Evolutionary conservation across 306 rosid species (phyloP), one percentile per base, ranked within the genome.

Genomic region (Cucumis melo): DNA sequence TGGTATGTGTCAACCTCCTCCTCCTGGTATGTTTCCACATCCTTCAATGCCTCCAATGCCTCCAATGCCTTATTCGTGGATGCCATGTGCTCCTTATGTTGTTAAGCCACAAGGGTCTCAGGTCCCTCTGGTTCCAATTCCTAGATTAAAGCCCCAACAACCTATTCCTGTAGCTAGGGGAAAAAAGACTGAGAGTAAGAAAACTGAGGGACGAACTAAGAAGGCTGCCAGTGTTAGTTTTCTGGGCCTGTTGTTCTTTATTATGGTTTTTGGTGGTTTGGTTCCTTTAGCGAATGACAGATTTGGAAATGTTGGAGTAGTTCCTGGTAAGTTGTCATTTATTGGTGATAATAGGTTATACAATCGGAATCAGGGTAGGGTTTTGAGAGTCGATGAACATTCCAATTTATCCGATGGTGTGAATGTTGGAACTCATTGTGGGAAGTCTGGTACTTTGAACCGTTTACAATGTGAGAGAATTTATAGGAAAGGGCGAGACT

Each of bases 201-300:
- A 88, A 81, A 66, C 20, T 76, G 92, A 87, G 83, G 92, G 88
- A 81, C 89, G 86, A 77, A 87, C 98, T 77, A 95, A 90, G 90
- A 95, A 95, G 87, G 97, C 90, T 84, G 96, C 99, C 10, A 95
- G 98, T 81, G 86, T 95, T 83, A 92, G 98, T 87, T 86, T 92
- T 27, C 78, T 95, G 86, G 99, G 99, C 79, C 77, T 95, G 78
- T 64, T 95, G 83, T 88, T 89, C 86, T 92, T 88, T 68, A 27
- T 90, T 59, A 24, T 95, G 85, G 90, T 95, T 74, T 86, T 92
- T 86, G 97, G 99, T 80, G 92, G 91, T 58, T 76, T 95, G 75
- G 89, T 83, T 84, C 98, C 98, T 57, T 13, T 84, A 10, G 81
- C 90, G 68, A 87, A 90, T 85, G 81, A 87, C 70, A 83, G 81